Evolutionary conservation across 129 eudicot species (phyloP).

Genomic region (Rutidosis leptorrhynchoides): DNA sequence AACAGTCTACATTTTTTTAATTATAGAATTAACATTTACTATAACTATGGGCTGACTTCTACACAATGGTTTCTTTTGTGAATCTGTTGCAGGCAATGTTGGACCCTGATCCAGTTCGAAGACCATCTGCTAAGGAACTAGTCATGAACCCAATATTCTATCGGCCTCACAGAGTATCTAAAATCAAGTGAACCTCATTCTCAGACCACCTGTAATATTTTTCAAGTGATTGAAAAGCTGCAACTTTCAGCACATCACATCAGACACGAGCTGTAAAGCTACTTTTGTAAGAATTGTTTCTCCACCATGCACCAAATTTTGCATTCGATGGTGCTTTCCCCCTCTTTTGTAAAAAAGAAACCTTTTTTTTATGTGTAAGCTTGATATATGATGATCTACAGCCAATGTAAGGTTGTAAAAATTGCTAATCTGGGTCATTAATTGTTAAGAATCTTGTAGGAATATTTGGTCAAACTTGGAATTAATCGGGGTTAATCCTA

Average conservation of each 20-base stretch:
- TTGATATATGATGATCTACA: no score
- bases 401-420: no score
- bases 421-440: no score
- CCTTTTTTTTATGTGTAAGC: no score
- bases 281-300: not conserved
- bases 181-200: conserved; percentile 30
- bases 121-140: conserved; percentile 84
- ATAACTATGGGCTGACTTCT: not conserved
- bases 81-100: conserved; percentile 59
- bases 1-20: not conserved
- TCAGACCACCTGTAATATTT: not conserved
- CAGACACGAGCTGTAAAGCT: conserved; percentile 18
- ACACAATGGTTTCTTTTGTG: not conserved
- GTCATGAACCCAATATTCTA: conserved; percentile 52
- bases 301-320: conserved; percentile 47
- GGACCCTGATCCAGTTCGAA: conserved; percentile 77
- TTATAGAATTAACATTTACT: no score
- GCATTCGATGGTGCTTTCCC: conserved; percentile 41
- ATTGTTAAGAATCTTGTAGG: no score
- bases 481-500: no score
- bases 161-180: conserved; percentile 31
- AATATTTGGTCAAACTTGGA: no score
- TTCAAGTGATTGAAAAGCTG: conserved; percentile 13
- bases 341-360: conserved; percentile 20
- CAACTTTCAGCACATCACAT: conserved; percentile 13